Evolutionary conservation across 1,139 yeast genomes (phyloP).

Genomic region (Kurtzmaniella quercitrusa): DNA sequence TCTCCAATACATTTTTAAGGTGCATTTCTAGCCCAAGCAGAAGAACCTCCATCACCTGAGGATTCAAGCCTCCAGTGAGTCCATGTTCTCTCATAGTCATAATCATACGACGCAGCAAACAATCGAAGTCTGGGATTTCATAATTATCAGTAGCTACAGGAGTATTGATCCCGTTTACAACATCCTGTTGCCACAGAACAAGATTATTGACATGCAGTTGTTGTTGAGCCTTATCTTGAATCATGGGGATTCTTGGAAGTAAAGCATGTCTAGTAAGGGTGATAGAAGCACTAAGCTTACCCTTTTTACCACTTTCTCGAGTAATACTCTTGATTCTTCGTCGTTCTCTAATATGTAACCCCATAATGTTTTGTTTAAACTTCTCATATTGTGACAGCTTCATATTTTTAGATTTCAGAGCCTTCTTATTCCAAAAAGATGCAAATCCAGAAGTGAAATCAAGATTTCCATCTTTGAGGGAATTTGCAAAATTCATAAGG

Average conservation of each 20-base stretch:
- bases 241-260: slow-evolving; percentile 85
- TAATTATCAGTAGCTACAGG: slow-evolving; percentile 75
- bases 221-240: slow-evolving; percentile 53
- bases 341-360: slow-evolving; percentile 80
- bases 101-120: slow-evolving; percentile 62
- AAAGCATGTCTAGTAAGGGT: slow-evolving; percentile 80
- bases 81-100: slow-evolving; percentile 93
- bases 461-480: slow-evolving; percentile 62
- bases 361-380: slow-evolving; percentile 81
- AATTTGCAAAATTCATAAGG: slow-evolving; percentile 77
- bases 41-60: slow-evolving; percentile 72
- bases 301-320: slow-evolving; percentile 74
- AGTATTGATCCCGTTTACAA: slow-evolving; percentile 81
- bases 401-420: slow-evolving; percentile 41
- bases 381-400: slow-evolving; percentile 69
- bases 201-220: slow-evolving; percentile 52
- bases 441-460: slow-evolving; percentile 50
- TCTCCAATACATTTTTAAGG: slow-evolving; percentile 68
- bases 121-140: slow-evolving; percentile 79
- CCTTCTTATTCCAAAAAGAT: slow-evolving; percentile 50
- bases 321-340: slow-evolving; percentile 80
- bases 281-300: slow-evolving; percentile 70
- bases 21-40: slow-evolving; percentile 77
- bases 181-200: slow-evolving; percentile 90
- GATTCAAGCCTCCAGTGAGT: slow-evolving; percentile 72